These are phyloP conservation scores for Erodium texanum DNA, from an alignment of 441 rosid genomes.

Conservation along the genomic window DNA sequence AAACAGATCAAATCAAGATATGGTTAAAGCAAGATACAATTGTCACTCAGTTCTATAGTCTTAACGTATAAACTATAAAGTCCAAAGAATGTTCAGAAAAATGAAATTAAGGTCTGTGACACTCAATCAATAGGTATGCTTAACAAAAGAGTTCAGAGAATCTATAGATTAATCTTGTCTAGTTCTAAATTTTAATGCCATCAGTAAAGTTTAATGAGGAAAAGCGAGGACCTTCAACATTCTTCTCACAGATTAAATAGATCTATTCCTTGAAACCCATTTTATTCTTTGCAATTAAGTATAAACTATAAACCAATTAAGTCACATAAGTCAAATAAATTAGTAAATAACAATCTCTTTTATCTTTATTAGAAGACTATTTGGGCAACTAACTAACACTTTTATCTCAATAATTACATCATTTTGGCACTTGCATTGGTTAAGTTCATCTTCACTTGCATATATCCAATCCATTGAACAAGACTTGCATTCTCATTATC, in stretches of 20 bases:
- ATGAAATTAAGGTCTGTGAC: neutral
- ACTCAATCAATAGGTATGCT: neutral
- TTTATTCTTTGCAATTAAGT: too few species aligned
- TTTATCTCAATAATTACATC: too few species aligned
- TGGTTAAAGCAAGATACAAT: neutral
- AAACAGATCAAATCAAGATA: conserved; percentile 11
- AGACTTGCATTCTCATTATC: neutral
- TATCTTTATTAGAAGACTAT: neutral
- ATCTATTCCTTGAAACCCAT: neutral
- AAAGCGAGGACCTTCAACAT: neutral
- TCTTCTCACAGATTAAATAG: neutral
- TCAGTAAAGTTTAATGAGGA: neutral
- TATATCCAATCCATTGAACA: neutral
- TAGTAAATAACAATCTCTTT: neutral
- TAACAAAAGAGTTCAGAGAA: neutral
- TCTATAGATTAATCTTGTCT: neutral
- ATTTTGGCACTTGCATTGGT: neutral
- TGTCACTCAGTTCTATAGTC: neutral
- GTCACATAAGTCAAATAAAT: neutral
- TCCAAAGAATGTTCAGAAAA: neutral
- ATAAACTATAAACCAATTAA: neutral
- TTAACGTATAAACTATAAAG: neutral
- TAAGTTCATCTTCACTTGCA: neutral
- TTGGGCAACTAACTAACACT: neutral
- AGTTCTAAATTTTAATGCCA: neutral